phyloP scores from a whole-genome alignment of 495 filamentous ascomycete genomes.

The Geopyxis carbonaria region DNA sequence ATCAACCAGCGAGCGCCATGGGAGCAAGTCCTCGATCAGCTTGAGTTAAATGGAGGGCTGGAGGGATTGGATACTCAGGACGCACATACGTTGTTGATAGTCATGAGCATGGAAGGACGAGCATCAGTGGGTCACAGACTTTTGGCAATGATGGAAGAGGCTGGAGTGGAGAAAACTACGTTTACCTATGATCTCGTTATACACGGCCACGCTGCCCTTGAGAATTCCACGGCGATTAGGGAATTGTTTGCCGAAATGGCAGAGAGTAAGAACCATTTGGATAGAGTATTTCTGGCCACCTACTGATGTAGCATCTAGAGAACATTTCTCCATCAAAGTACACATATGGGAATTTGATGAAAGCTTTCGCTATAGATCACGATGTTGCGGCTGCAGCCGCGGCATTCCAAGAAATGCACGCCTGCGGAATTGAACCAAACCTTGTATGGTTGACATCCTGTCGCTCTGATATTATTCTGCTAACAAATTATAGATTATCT shows the following conservation, averaged over 20 bases:
- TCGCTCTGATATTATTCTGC: background rate
- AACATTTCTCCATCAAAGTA: conserved; percentile 13
- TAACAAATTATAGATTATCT: conserved; percentile 10
- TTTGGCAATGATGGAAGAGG: conserved; percentile 15
- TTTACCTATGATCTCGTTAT: conserved; percentile 23
- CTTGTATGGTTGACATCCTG: conserved; percentile 4
- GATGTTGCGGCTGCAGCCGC: conserved; percentile 15
- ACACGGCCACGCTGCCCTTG: conserved; percentile 14
- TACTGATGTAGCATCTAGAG: background rate
- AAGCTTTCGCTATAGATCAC: conserved; percentile 17
- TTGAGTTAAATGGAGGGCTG: conserved; percentile 17
- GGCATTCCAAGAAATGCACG: conserved; percentile 23
- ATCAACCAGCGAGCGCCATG: conserved; percentile 9
- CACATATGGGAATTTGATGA: conserved; percentile 20
- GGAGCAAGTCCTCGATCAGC: conserved; percentile 8
- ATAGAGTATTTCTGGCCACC: too few species aligned
- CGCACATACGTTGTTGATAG: conserved; percentile 14
- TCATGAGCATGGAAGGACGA: conserved; percentile 13
- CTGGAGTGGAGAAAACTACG: conserved; percentile 8
- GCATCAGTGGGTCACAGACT: conserved; percentile 9
- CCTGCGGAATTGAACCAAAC: conserved; percentile 14
- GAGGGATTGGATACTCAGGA: conserved; percentile 11
- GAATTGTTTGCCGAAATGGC: conserved; percentile 15
- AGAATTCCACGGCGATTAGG: conserved; percentile 12
- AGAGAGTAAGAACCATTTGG: conserved; percentile 19